Base-by-base conservation (phyloP, 169 alveolate genomes). In the Cryptosporidium muris region DNA sequence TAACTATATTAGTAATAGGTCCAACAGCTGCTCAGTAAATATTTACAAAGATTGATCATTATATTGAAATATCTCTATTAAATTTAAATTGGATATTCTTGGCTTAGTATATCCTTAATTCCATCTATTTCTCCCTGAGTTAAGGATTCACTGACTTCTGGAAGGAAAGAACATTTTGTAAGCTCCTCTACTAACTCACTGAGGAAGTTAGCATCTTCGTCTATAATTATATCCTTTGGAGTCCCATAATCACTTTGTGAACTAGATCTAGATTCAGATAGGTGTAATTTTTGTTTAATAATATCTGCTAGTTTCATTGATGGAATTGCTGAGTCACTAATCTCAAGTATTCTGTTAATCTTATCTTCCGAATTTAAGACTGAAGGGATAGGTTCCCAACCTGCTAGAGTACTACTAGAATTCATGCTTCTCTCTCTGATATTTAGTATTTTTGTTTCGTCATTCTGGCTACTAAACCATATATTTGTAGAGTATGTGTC, bases 121-220 rank as follows among this genome's bases (percentile, higher is more conserved):
- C 66, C 82, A 54, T 74, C 82, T 37, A 74, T 74, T 42, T 74
- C 82, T 9, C 45, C 65, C 9, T 53, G 82, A 38, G 82, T 74
- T 2, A 74, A 60, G 8, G 34, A 34, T 11, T 40, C 38, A 12
- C 38, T 16, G 3, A 12, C 48, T 16, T 66, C 5, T 16, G 48
- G 6, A 11, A 0, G 53, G 6, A 25, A 36, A 2, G 8, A 25
- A 51, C 36, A 6, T 0, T 0, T 4, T 1, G 45, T 3, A 45
- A 40, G 36, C 4, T 74, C 68, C 9, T 52, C 58, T 1, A 58
- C 45, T 8, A 74, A 48, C n/a, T 74, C 82, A 48, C 48, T 53
- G 25, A 74, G 54, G 5, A 74, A 6, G 25, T 43, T 16, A 8
- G 58, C 43, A 47, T 74, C 82, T 56, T 56, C 82, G 8, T 74